Evolutionary conservation across 495 filamentous ascomycete genomes (phyloP).

Genomic region (Talaromyces nanjingensis): DNA sequence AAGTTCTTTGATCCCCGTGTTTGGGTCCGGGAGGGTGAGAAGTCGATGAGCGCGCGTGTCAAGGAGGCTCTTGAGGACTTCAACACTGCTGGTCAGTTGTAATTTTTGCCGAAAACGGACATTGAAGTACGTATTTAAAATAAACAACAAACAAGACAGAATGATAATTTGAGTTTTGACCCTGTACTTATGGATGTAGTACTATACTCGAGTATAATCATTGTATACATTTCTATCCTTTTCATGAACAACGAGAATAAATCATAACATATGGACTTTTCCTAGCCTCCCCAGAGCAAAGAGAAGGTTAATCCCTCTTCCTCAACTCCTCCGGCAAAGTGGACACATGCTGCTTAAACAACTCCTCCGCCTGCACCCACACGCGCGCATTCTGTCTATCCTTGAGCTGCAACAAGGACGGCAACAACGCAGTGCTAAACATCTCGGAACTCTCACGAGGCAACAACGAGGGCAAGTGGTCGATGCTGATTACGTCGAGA

Average conservation of each 20-base stretch:
- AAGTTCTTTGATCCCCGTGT: constrained; percentile 84
- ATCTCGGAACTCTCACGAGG: constrained; percentile 83
- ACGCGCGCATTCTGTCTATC: constrained; percentile 64
- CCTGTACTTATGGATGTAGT: background rate
- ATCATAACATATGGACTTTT: background rate
- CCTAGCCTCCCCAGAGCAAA: background rate
- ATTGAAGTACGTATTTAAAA: background rate
- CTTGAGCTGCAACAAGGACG: constrained; percentile 71
- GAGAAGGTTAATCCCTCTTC: background rate
- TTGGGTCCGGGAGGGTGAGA: constrained; percentile 88
- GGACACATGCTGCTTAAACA: constrained; percentile 79
- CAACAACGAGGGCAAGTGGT: constrained; percentile 82
- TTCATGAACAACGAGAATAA: background rate
- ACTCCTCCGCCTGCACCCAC: constrained; percentile 75
- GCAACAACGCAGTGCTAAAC: constrained; percentile 74
- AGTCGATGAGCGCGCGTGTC: constrained; percentile 85
- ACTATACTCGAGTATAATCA: background rate
- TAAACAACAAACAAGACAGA: background rate
- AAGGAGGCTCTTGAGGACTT: constrained; percentile 81
- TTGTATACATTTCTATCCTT: background rate
- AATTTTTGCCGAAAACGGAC: constrained; percentile 28
- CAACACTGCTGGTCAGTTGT: constrained; percentile 80
- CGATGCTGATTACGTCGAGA: constrained; percentile 76
- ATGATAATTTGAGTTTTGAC: background rate
- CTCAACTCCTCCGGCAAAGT: constrained; percentile 48